Evolutionary conservation across 768 basidiomycete genomes (phyloP), one percentile per base, ranked within the genome.

Genomic region (Agaricus subrufescens): DNA sequence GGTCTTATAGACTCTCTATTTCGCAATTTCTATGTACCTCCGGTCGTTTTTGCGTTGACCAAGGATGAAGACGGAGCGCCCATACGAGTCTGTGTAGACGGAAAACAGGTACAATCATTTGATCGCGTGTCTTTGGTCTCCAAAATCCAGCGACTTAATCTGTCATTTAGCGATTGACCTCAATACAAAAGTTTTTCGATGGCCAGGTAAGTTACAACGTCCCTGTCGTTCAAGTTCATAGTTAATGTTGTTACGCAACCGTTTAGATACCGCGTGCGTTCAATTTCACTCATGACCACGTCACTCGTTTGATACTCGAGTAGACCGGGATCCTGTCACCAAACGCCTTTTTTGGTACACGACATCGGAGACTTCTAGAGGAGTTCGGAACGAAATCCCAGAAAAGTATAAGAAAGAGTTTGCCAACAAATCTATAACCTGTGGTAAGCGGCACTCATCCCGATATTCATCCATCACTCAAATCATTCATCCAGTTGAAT

Each of bases 1-100:
- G 78, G 78, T 3, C 79, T 93, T 29, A 84, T 93, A 29, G 89
- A 92, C 61, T 91, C 88, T 0, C 74, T 92, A 4, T 84, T 88
- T 61, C 83, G 83, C 37, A 89, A 91, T 64, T 89, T 82, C 61
- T 91, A 85, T 54, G 79, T 93, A 8, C 91, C 91, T 0, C 87
- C 90, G 0, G 75, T 93, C 25, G 85, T 93, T 9, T 91, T 93
- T 59, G 87, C 87, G 46, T 73, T 83, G 15, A 65, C 72, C 42
- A 71, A 70, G 37, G 72, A 78, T 47, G 77, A 81, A 1, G 84
- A 88, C 27, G 84, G 80, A 2, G 72, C 76, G 3, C 80, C 82
- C 60, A 69, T 73, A 3, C 75, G 85, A 54, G 73, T 83, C 4
- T 91, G 89, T 55, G 88, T 91, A 2, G 91, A 93, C 62, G 91